phyloP scores from a whole-genome alignment of 305 asterid genomes.

The Fraxinus albicans region DNA sequence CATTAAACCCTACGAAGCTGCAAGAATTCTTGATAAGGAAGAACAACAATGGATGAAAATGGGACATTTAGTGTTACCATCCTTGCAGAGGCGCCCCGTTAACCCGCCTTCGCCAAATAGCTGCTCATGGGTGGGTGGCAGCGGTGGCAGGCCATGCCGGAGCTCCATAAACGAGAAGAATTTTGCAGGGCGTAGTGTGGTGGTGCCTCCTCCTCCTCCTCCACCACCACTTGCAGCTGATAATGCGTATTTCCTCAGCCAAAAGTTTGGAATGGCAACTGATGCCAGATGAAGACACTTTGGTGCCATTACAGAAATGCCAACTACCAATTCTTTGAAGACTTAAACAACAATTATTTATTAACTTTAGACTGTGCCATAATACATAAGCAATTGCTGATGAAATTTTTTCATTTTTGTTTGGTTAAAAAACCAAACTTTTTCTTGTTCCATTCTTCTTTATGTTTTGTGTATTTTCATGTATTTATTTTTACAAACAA shows the following conservation, averaged over 20 bases:
- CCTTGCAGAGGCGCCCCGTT: conserved; percentile 17
- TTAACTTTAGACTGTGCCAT: not conserved
- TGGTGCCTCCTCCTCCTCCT: conserved; percentile 18
- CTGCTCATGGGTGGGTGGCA: conserved; percentile 26
- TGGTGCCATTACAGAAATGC: not conserved
- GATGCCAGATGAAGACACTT: not conserved
- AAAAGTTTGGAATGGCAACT: not conserved
- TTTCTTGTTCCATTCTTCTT: not conserved
- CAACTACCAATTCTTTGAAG: not conserved
- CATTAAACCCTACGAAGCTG: conserved; percentile 23
- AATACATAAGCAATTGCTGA: not conserved
- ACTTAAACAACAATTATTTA: not conserved
- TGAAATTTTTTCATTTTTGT: conserved; percentile 1
- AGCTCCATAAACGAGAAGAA: conserved; percentile 19
- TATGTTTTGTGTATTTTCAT: not conserved
- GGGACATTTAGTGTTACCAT: conserved; percentile 24
- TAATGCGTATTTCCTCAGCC: not conserved
- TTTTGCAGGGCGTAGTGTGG: conserved; percentile 24
- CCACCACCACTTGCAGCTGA: not conserved
- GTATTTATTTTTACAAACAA: not conserved
- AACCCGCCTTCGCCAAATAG: conserved; percentile 27
- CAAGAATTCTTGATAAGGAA: conserved; percentile 18
- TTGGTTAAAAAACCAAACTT: not conserved
- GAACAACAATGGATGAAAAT: conserved; percentile 13
- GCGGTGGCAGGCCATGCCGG: conserved; percentile 27